A percentile compares a stretch with the other conserved stretches of the same genome.
Evolutionary conservation across 2,329 filamentous ascomycete genomes (phyloP).

Genomic region (Cryphonectria naterciae): DNA sequence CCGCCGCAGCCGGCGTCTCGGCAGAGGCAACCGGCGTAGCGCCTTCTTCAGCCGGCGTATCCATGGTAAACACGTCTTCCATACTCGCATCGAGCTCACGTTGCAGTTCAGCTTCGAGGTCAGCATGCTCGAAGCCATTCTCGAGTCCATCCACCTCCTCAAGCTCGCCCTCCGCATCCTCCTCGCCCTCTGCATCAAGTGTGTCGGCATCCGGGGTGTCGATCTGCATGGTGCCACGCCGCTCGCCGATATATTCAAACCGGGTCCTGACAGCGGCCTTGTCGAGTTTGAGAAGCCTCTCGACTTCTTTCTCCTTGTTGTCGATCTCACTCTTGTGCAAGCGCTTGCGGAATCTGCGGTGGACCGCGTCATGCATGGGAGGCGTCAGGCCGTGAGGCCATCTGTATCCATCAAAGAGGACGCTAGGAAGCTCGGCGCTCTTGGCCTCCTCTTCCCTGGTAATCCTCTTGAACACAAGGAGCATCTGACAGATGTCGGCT

Average conservation of each 20-base stretch:
- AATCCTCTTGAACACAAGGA: conserved; percentile 74
- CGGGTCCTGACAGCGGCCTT: conserved; percentile 61
- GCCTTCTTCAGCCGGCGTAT: conserved; percentile 55
- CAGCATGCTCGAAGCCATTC: conserved; percentile 39
- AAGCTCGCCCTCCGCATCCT: conserved; percentile 43
- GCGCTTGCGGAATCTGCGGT: conserved; percentile 81
- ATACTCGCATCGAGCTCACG: conserved; percentile 37
- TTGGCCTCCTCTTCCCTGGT: conserved; percentile 68
- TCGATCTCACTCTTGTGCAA: conserved; percentile 78
- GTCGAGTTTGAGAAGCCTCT: conserved; percentile 73
- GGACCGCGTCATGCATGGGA: conserved; percentile 83
- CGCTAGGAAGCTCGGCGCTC: conserved; percentile 69
- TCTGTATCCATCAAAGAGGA: conserved; percentile 70
- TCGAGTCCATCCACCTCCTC: conserved; percentile 30
- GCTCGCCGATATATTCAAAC: conserved; percentile 68
- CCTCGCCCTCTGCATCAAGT: conserved; percentile 59
- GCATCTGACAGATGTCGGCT: conserved; percentile 87
- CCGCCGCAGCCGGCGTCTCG: conserved; percentile 48
- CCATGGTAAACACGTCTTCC: conserved; percentile 54
- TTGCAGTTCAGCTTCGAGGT: conserved; percentile 40
- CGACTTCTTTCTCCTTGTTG: conserved; percentile 79
- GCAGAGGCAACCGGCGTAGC: conserved; percentile 41
- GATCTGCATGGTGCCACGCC: conserved; percentile 32
- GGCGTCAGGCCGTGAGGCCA: conserved; percentile 88
- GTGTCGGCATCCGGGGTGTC: conserved; percentile 38